phyloP scores from a whole-genome alignment of 1,284 basidiomycete species.

The Leccinum pachyderme region DNA sequence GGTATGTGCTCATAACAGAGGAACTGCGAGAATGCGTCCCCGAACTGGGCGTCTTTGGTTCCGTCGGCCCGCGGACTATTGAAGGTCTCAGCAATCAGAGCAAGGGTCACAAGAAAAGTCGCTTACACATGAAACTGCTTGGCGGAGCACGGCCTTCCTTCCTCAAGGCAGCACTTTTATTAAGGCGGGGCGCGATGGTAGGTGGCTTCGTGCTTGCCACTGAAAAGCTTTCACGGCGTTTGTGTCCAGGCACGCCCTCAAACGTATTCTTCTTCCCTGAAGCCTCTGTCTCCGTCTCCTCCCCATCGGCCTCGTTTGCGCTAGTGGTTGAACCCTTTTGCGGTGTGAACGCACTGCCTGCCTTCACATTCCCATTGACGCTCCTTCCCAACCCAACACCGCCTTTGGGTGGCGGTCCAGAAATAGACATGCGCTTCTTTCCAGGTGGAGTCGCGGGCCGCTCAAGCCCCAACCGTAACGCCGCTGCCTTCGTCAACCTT shows the following conservation, averaged over 20 bases:
- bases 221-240: conserved; percentile 67
- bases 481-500: conserved; percentile 70
- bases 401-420: conserved; percentile 13
- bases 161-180: conserved; percentile 67
- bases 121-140: conserved; percentile 64
- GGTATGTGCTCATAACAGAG: conserved; percentile 34
- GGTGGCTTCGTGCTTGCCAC: conserved; percentile 65
- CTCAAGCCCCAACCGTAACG: conserved; percentile 58
- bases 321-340: conserved; percentile 15
- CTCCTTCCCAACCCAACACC: background rate
- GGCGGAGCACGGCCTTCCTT: conserved; percentile 49
- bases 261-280: conserved; percentile 44
- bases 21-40: conserved; percentile 41
- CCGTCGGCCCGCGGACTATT: conserved; percentile 42
- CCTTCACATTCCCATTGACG: conserved; percentile 8
- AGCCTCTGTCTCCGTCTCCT: conserved; percentile 34
- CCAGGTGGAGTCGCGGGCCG: conserved; percentile 36
- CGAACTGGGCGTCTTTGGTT: conserved; percentile 40
- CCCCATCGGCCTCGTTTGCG: conserved; percentile 32
- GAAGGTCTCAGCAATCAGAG: conserved; percentile 1
- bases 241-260: conserved; percentile 80
- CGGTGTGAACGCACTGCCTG: background rate
- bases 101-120: background rate
- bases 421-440: conserved; percentile 26
- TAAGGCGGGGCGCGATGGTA: conserved; percentile 60